A percentile compares a stretch with the other conserved stretches of the same genome.
Evolutionary conservation across 1,284 basidiomycete genomes (phyloP).

Genomic region (Mycena sp.): DNA sequence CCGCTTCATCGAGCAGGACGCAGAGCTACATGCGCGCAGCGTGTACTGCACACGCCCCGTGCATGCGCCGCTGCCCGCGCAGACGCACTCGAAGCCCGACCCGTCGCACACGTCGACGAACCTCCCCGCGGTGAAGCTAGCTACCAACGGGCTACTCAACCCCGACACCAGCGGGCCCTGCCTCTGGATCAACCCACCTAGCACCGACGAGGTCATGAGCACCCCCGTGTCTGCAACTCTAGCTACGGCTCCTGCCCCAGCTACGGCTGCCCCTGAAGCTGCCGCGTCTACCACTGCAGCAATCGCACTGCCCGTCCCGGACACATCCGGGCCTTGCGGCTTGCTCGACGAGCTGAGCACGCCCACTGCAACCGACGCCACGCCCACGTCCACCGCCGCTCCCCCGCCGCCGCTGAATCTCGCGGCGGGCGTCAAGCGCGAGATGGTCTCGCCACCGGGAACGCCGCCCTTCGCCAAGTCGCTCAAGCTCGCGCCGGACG

Average conservation of each 20-base stretch:
- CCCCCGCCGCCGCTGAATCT: slow-evolving; percentile 1
- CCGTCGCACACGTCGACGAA: background rate
- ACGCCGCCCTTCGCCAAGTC: slow-evolving; percentile 22
- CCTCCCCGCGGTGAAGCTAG: background rate
- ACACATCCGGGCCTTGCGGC: too few species aligned
- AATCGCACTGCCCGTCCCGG: too few species aligned
- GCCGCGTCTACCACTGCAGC: too few species aligned
- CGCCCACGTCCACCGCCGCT: background rate
- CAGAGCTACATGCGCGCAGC: slow-evolving; percentile 9
- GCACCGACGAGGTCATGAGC: background rate
- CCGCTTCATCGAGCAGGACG: slow-evolving; percentile 46
- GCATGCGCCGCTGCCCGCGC: background rate
- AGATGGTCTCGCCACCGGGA: slow-evolving; percentile 12
- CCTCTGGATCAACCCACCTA: background rate
- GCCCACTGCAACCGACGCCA: too few species aligned
- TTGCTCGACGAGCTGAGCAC: too few species aligned
- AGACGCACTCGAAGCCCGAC: background rate
- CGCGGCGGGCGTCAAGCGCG: slow-evolving; percentile 18
- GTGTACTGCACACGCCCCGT: slow-evolving; percentile 14
- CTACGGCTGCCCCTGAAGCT: too few species aligned
- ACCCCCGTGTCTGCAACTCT: background rate
- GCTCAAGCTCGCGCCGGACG: slow-evolving; percentile 13
- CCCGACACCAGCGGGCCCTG: background rate
- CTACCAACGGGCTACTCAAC: background rate
- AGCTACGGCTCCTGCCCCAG: background rate